These are phyloP conservation scores for Trametes maxima DNA, from an alignment of 768 basidiomycete species.

Conservation along the genomic window DNA sequence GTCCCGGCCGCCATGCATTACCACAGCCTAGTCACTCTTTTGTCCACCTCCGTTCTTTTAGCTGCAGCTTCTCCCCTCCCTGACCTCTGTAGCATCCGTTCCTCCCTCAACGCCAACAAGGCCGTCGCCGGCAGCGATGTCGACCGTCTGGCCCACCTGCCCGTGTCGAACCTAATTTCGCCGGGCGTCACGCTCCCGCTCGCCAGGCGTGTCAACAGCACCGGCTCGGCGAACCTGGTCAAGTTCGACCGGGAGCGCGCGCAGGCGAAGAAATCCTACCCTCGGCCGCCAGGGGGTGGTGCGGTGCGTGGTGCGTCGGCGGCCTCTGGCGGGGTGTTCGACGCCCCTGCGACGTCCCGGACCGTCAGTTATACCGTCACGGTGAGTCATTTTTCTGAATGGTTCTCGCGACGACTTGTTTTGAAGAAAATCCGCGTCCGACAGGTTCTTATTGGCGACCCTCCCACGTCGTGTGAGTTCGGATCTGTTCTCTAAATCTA, in stretches of 20 bases:
- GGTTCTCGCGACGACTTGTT: too few relatives aligned
- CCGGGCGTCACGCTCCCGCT: constrained; percentile 15
- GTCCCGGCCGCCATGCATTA: neutral
- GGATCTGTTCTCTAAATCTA: neutral
- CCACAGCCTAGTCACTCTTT: constrained; percentile 22
- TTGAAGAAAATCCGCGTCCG: neutral
- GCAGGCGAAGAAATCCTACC: constrained; percentile 7
- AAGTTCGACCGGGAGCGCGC: constrained; percentile 27
- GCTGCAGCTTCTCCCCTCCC: neutral
- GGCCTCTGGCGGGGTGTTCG: constrained; percentile 3
- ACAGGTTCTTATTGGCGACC: constrained; percentile 27
- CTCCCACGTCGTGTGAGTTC: constrained; percentile 28
- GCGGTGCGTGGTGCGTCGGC: neutral
- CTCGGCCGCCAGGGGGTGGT: constrained; percentile 34
- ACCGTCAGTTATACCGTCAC: constrained; percentile 31
- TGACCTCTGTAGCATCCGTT: neutral
- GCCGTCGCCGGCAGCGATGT: too few relatives aligned
- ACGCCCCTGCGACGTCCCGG: constrained; percentile 20
- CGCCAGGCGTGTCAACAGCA: constrained; percentile 24
- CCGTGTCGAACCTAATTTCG: too few relatives aligned
- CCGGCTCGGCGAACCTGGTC: constrained; percentile 22
- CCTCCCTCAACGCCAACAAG: neutral
- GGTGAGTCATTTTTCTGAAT: constrained; percentile 3
- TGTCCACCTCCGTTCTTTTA: constrained; percentile 4
- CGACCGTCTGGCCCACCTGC: neutral